Conservation (phyloP, 768 basidiomycete species). For the Suillus luteus region DNA sequence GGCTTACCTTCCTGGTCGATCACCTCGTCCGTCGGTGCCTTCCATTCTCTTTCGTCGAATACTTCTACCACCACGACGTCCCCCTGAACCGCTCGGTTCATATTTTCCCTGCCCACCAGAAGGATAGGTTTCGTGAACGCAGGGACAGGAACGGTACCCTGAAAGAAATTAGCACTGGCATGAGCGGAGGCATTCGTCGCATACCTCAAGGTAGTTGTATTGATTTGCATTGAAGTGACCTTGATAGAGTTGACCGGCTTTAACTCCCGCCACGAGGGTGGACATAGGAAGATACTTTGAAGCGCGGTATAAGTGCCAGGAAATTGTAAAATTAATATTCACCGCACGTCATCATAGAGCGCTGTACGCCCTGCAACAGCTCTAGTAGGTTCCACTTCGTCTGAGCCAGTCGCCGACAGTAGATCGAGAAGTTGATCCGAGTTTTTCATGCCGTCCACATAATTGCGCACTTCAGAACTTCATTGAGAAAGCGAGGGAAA, state of each 20-base stretch:
- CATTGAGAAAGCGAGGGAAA: background rate
- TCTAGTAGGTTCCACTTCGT: constrained; percentile 63
- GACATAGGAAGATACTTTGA: constrained; percentile 76
- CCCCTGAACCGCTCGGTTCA: constrained; percentile 94
- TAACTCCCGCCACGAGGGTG: constrained; percentile 78
- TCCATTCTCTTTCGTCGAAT: constrained; percentile 88
- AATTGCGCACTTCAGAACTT: constrained; percentile 60
- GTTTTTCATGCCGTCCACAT: constrained; percentile 74
- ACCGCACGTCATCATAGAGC: constrained; percentile 73
- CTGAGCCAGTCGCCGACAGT: constrained; percentile 67
- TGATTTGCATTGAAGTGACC: constrained; percentile 94
- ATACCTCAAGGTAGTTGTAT: constrained; percentile 93
- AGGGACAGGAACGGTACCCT: constrained; percentile 83
- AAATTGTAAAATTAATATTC: background rate
- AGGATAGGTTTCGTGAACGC: constrained; percentile 78
- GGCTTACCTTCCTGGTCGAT: constrained; percentile 86
- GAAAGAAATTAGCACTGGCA: constrained; percentile 5
- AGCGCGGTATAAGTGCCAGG: constrained; percentile 2
- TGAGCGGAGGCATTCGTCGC: background rate
- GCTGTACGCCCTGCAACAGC: constrained; percentile 54
- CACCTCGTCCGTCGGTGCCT: constrained; percentile 87
- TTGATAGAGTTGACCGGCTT: constrained; percentile 81
- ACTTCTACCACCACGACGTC: constrained; percentile 92
- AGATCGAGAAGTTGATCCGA: constrained; percentile 76
- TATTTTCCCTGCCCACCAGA: constrained; percentile 85